phyloP scores from a whole-genome alignment of 2,329 filamentous ascomycete species.

The Diaporthe capsici region DNA sequence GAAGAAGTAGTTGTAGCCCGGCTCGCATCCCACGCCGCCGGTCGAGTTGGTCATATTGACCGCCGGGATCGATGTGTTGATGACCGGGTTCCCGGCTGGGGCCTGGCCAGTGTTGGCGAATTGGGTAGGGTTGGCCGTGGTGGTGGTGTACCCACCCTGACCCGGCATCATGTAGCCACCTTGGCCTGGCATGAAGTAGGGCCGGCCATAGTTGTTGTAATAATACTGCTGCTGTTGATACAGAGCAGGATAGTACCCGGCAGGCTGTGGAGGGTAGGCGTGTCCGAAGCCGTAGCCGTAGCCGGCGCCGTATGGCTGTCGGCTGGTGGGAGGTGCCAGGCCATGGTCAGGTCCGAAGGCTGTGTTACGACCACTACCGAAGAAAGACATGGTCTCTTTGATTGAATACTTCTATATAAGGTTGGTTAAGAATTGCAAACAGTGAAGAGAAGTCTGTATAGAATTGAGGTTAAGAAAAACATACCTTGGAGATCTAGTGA shows the following conservation, averaged over 20 bases:
- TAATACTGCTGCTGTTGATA: neutral
- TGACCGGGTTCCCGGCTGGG: constrained; percentile 58
- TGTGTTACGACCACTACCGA: constrained; percentile 31
- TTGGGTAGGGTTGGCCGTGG: constrained; percentile 40
- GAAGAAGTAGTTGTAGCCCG: constrained; percentile 76
- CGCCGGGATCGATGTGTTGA: constrained; percentile 63
- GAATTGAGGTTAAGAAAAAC: neutral
- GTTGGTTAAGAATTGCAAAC: neutral
- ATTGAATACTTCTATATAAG: neutral
- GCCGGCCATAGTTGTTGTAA: neutral
- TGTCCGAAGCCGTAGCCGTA: neutral
- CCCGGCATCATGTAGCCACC: constrained; percentile 23
- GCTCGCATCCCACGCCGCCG: constrained; percentile 71
- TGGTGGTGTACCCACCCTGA: constrained; percentile 34
- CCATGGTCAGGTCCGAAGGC: constrained; percentile 33
- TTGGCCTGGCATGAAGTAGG: constrained; percentile 9
- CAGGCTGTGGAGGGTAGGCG: neutral
- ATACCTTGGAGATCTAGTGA: neutral
- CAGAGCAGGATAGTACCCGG: neutral
- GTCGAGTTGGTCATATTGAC: constrained; percentile 70
- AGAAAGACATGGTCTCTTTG: neutral
- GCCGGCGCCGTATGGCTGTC: neutral
- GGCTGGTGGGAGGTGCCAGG: constrained; percentile 12
- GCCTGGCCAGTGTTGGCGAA: constrained; percentile 50
- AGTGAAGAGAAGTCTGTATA: rapidly evolving